Conservation (phyloP, 2,329 filamentous ascomycete genomes). For the Exserohilum turcica region DNA sequence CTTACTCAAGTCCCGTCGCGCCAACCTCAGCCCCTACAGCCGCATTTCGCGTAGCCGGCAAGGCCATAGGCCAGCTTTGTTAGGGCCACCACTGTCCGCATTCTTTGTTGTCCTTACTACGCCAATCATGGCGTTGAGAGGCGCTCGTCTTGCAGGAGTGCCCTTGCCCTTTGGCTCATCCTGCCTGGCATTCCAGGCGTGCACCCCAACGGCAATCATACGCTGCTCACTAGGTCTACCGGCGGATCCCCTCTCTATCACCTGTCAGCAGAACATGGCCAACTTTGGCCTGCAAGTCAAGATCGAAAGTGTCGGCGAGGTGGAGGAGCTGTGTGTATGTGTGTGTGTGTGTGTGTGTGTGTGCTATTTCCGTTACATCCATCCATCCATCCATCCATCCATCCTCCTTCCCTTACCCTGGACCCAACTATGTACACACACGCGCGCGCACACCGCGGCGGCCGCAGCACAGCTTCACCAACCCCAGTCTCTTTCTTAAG, state of each 20-base stretch:
- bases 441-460: no score
- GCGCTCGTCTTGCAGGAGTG: conserved; percentile 1
- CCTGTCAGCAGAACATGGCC: conserved; percentile 8
- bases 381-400: no score
- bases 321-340: background rate
- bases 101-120: conserved; percentile 5
- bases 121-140: conserved; percentile 3
- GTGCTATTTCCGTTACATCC: conserved; percentile 8
- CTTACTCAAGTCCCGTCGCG: conserved; percentile 2
- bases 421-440: no score
- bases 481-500: no score
- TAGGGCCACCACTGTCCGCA: conserved; percentile 1
- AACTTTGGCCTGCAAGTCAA: no score
- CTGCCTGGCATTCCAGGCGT: conserved; percentile 4
- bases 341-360: no score
- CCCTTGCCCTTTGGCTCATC: background rate
- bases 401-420: no score
- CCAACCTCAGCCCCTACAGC: conserved; percentile 10
- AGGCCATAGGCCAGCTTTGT: conserved; percentile 9
- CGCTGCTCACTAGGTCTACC: background rate
- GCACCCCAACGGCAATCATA: conserved; percentile 5
- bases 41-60: conserved; percentile 2
- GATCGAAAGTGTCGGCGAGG: no score
- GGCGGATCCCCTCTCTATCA: conserved; percentile 3
- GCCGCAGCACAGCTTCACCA: no score